Conservation (phyloP, 495 filamentous ascomycete species). For the Trichoderma reesei region DNA sequence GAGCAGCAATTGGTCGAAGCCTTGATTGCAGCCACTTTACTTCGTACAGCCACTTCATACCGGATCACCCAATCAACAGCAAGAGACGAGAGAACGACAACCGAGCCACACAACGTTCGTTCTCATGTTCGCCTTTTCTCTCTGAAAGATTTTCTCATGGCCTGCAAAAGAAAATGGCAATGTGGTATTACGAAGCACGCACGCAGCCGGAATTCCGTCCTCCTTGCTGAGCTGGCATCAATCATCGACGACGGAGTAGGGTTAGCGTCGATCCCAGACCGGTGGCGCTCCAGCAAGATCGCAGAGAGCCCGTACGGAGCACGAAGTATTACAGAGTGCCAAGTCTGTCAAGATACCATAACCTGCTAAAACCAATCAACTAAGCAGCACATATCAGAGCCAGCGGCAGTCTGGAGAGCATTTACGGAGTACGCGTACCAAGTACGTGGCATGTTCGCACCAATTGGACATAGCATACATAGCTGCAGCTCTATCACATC, state of each 20-base stretch:
- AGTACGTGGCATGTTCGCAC: not conserved
- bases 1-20: not conserved
- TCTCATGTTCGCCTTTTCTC: not conserved
- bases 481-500: not conserved
- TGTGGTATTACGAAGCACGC: too few relatives aligned
- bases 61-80: not conserved
- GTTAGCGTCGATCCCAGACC: not conserved
- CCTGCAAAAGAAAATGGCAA: too few relatives aligned
- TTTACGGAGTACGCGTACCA: too few relatives aligned
- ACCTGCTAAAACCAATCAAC: too few relatives aligned
- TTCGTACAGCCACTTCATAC: not conserved
- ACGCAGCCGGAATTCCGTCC: too few relatives aligned
- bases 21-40: conserved; percentile 4
- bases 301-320: not conserved
- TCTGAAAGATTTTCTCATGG: too few relatives aligned
- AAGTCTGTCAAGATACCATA: too few relatives aligned
- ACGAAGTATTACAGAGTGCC: not conserved
- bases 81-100: not conserved
- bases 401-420: not conserved
- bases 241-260: not conserved
- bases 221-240: not conserved
- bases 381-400: not conserved
- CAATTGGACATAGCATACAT: not conserved
- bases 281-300: not conserved
- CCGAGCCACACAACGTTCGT: not conserved